phyloP scores from a whole-genome alignment of 768 basidiomycete species.

The Grammothele lineata region DNA sequence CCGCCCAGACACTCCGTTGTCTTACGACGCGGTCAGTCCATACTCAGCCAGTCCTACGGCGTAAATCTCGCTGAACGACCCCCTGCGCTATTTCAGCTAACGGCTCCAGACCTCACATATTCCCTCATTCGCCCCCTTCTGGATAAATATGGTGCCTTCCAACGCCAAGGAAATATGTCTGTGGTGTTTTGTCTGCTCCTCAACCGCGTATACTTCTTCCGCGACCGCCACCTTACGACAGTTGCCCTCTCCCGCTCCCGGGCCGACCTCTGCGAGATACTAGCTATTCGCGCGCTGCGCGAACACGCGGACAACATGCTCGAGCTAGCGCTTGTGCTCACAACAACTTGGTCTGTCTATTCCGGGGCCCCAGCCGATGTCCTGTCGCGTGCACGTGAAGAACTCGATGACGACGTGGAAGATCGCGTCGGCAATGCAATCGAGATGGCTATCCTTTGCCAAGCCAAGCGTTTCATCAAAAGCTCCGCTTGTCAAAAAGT shows the following conservation, averaged over 20 bases:
- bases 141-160: slow-evolving; percentile 78
- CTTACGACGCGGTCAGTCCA: slow-evolving; percentile 66
- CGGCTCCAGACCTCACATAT: slow-evolving; percentile 85
- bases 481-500: slow-evolving; percentile 87
- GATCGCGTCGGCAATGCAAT: slow-evolving; percentile 88
- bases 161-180: slow-evolving; percentile 72
- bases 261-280: slow-evolving; percentile 83
- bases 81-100: slow-evolving; percentile 43
- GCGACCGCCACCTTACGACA: slow-evolving; percentile 71
- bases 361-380: slow-evolving; percentile 63
- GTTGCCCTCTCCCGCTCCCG: slow-evolving; percentile 67
- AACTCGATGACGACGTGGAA: slow-evolving; percentile 68
- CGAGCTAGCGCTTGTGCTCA: slow-evolving; percentile 63
- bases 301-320: slow-evolving; percentile 66
- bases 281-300: slow-evolving; percentile 77
- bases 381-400: slow-evolving; percentile 53
- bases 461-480: slow-evolving; percentile 87
- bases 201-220: slow-evolving; percentile 80
- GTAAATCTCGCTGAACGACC: neutral
- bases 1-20: slow-evolving; percentile 86
- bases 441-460: slow-evolving; percentile 86
- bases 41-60: neutral
- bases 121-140: slow-evolving; percentile 83
- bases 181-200: slow-evolving; percentile 86
- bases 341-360: slow-evolving; percentile 80